Evolutionary conservation across 768 basidiomycete species (phyloP), one percentile per base, ranked within the genome.

Genomic region (Dentipellis sp.): DNA sequence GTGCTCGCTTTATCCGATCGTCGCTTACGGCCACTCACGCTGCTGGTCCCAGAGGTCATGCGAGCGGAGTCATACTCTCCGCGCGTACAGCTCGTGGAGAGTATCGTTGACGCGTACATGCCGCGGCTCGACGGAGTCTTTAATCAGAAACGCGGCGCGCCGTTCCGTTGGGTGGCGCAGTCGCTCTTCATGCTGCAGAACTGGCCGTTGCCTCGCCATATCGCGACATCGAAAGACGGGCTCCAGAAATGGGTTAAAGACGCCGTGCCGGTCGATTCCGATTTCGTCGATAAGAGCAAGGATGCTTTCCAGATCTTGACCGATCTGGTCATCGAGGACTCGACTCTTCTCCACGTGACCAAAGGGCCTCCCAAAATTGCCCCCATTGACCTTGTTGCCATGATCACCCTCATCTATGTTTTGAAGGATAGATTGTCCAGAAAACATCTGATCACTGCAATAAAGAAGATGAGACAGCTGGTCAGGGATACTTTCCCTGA

Each of bases 161-260:
- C 83, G 60, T 86, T 81, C 63, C 77, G 83, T 7, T 78, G 78
- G 58, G 66, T 86, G 21, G 72, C 81, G 0, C 80, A 83, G 37
- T 71, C 79, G 0, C 67, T 86, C 4, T 78, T 74, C 52, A 66
- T 71, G 54, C 77, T 86, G 40, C 71, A 78, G n/a, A 73, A 71
- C 14, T 76, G 69, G 53, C 71, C 73, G 3, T 60, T 62, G n/a
- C 58, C 61, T 40, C 59, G 63, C 1, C 58, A 51, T 12, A 64
- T 67, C 10, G 55, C 71, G 0, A 68, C 68, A 0, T 64, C 69
- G 16, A 69, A 76, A 17, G 6, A 59, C 1, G 71, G 72, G 38
- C 69, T 81, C 34, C 77, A 82, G 59, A 75, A 78, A 56, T 83
- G 80, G 79, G 69, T 86, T 8, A 60, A 49, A 38, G 56, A 62